Conservation (phyloP, 2,329 filamentous ascomycete species). For the Trichoderma sp. region DNA sequence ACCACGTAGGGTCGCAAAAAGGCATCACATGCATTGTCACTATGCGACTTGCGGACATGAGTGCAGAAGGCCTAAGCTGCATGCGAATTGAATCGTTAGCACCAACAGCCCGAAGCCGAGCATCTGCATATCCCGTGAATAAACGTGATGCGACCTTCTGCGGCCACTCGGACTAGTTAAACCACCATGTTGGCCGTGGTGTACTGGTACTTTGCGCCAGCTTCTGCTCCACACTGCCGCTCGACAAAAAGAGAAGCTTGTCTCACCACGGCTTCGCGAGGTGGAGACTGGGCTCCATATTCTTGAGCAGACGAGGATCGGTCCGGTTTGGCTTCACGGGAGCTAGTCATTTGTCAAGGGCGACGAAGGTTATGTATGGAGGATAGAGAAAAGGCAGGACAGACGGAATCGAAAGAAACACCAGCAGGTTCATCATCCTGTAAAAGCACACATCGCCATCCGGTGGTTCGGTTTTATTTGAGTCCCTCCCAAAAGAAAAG, state of each 20-base stretch:
- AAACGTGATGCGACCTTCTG: constrained; percentile 18
- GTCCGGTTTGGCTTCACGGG: constrained; percentile 12
- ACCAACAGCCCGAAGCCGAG: not conserved
- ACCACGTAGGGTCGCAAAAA: constrained; percentile 13
- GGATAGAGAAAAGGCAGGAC: not conserved
- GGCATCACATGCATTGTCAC: constrained; percentile 20
- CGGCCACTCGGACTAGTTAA: not conserved
- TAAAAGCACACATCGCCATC: not conserved
- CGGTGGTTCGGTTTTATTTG: not conserved
- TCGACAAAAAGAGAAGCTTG: not conserved
- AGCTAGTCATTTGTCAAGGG: not conserved
- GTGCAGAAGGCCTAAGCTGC: not conserved
- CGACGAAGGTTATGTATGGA: not conserved
- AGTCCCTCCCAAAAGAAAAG: not conserved
- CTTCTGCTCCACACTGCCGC: constrained; percentile 7
- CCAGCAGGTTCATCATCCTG: not conserved
- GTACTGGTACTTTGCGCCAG: constrained; percentile 16
- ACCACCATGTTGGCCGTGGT: constrained; percentile 13
- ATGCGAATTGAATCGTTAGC: constrained; percentile 1
- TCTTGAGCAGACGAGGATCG: constrained; percentile 2
- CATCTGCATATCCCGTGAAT: constrained; percentile 16
- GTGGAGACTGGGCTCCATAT: constrained; percentile 7
- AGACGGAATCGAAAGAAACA: not conserved
- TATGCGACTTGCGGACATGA: not conserved
- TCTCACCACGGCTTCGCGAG: not conserved